Percentiles rank a stretch among this genome's conserved stretches.
Conservation (phyloP, 495 filamentous ascomycete genomes). For the Penicillium egyptiacum region DNA sequence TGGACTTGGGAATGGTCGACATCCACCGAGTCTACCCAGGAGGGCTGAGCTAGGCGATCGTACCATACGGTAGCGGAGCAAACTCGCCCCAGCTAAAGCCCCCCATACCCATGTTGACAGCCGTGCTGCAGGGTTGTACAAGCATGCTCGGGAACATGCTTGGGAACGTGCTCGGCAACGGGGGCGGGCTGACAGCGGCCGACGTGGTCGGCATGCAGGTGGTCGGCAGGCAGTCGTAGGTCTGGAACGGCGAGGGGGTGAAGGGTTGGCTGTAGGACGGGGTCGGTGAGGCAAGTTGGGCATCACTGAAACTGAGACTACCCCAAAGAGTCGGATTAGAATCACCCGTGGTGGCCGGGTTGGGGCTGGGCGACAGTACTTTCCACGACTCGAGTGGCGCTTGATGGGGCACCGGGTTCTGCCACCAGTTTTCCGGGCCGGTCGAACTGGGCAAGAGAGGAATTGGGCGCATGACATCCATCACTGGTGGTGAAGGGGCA, state of each 20-base stretch:
- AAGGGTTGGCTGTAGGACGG: slow-evolving; percentile 79
- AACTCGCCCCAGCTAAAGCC: slow-evolving; percentile 76
- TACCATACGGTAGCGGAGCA: slow-evolving; percentile 56
- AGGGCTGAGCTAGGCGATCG: slow-evolving; percentile 47
- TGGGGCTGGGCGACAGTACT: slow-evolving; percentile 83
- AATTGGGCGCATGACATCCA: slow-evolving; percentile 84
- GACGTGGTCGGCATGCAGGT: slow-evolving; percentile 60
- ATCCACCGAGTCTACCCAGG: slow-evolving; percentile 16
- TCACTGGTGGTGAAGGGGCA: slow-evolving; percentile 87
- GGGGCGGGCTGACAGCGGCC: slow-evolving; percentile 65
- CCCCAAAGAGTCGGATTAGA: slow-evolving; percentile 76
- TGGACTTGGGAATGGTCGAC: slow-evolving; percentile 15
- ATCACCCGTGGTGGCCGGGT: slow-evolving; percentile 69
- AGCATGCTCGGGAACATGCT: slow-evolving; percentile 62
- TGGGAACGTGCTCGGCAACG: slow-evolving; percentile 57
- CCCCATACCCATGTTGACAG: slow-evolving; percentile 58
- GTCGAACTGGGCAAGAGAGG: slow-evolving; percentile 87
- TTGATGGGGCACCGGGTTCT: slow-evolving; percentile 52
- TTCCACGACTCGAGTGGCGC: slow-evolving; percentile 89
- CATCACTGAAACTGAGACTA: slow-evolving; percentile 67
- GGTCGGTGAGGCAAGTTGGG: slow-evolving; percentile 68
- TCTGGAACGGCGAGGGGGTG: slow-evolving; percentile 67
- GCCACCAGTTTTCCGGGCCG: slow-evolving; percentile 77
- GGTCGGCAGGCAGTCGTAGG: slow-evolving; percentile 67
- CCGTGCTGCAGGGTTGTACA: slow-evolving; percentile 75